Evolutionary conservation across 257 asterid genomes (phyloP).

Genomic region (Verbena officinalis): DNA sequence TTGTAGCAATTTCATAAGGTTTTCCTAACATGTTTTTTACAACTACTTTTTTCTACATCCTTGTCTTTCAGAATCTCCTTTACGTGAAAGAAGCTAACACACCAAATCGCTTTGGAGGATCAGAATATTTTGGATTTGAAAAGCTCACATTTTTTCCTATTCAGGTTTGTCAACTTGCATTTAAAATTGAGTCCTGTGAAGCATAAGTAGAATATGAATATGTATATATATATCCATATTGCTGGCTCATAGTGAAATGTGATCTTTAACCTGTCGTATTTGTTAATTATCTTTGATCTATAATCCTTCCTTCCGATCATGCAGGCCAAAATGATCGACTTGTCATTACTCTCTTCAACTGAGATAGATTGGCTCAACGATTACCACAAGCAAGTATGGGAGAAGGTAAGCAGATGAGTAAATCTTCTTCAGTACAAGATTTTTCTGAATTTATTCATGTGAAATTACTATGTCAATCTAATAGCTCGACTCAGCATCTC

Average conservation of each 20-base stretch:
- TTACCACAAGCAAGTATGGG: constrained; percentile 93
- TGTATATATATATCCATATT: not conserved
- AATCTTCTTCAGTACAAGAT: not conserved
- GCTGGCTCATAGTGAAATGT: constrained; percentile 3
- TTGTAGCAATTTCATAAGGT: constrained; percentile 2
- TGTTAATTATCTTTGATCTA: constrained; percentile 2
- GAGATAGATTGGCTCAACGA: constrained; percentile 91
- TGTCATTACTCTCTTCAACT: constrained; percentile 59
- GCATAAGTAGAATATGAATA: constrained; percentile 3
- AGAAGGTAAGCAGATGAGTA: constrained; percentile 56
- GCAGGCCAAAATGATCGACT: constrained; percentile 71
- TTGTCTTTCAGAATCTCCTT: constrained; percentile 79
- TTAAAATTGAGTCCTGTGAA: constrained; percentile 1
- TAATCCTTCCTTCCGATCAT: constrained; percentile 16
- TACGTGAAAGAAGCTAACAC: constrained; percentile 73
- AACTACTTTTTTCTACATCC: constrained; percentile 21
- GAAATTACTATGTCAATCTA: constrained; percentile 5
- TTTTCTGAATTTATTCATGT: not conserved
- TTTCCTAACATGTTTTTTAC: constrained; percentile 9
- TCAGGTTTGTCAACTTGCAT: constrained; percentile 58
- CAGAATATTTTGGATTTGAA: constrained; percentile 83
- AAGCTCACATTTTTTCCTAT: constrained; percentile 93
- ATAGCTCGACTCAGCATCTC: constrained; percentile 11
- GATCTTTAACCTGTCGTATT: not conserved
- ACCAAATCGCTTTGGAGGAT: constrained; percentile 89